Percentiles rank a stretch among this genome's conserved stretches.
Evolutionary conservation across 2,329 filamentous ascomycete genomes (phyloP).

Genomic region (Teratosphaeriaceae sp.): DNA sequence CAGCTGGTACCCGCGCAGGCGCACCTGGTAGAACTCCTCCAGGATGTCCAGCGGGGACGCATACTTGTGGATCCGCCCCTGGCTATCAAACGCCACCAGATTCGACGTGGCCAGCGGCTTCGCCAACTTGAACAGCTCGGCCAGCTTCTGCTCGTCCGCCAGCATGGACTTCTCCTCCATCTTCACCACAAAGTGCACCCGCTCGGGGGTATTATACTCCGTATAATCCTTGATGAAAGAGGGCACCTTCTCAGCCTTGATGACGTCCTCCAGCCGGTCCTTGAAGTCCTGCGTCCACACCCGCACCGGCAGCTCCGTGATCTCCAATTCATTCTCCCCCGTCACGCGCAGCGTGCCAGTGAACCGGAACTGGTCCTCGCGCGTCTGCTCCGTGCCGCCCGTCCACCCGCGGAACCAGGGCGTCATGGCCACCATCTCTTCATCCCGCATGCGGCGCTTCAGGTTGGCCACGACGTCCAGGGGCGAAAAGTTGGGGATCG

Average conservation of each 20-base stretch:
- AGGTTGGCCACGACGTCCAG: slow-evolving; percentile 84
- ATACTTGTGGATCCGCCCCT: slow-evolving; percentile 90
- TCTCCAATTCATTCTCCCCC: slow-evolving; percentile 73
- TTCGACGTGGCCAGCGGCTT: slow-evolving; percentile 87
- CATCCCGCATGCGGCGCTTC: slow-evolving; percentile 72
- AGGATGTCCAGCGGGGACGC: slow-evolving; percentile 86
- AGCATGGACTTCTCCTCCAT: slow-evolving; percentile 87
- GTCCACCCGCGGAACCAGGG: slow-evolving; percentile 98
- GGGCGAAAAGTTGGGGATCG: slow-evolving; percentile 93
- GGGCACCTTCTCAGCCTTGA: slow-evolving; percentile 80
- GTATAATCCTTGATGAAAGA: slow-evolving; percentile 99
- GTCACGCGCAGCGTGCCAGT: slow-evolving; percentile 72
- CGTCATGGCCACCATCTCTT: slow-evolving; percentile 74
- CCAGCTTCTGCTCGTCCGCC: slow-evolving; percentile 63
- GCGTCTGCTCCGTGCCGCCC: slow-evolving; percentile 64
- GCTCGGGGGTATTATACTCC: slow-evolving; percentile 96
- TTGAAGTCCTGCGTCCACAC: slow-evolving; percentile 99
- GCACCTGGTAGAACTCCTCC: slow-evolving; percentile 84
- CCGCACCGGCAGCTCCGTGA: slow-evolving; percentile 88
- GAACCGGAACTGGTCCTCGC: slow-evolving; percentile 78
- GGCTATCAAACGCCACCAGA: slow-evolving; percentile 83
- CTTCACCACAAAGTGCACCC: slow-evolving; percentile 91
- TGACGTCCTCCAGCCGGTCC: slow-evolving; percentile 85
- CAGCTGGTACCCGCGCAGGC: slow-evolving; percentile 74
- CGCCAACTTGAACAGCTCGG: slow-evolving; percentile 88